Base-by-base conservation (phyloP, 2,329 filamentous ascomycete genomes). In the Phialophora macrospora region DNA sequence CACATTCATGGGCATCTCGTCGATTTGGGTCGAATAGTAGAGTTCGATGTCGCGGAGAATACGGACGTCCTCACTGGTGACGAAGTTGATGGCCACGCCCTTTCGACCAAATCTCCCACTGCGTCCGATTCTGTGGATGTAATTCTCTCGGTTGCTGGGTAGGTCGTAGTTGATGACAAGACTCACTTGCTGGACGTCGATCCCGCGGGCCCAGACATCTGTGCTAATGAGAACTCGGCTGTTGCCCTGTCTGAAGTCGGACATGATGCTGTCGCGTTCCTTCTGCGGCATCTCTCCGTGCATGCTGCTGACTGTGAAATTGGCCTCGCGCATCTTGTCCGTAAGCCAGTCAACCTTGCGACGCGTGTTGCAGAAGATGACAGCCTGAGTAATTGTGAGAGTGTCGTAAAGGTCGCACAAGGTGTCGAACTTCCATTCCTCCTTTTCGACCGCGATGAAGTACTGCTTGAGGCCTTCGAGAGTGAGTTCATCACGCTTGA, bases 391-490 rank as follows among this genome's bases (percentile, higher is more conserved):
- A 76, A 99, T 98, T 62, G 95, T 99, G 52, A 99, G 86, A 12
- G 95, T 98, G 78, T 99, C 95, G 85, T 99, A 99, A 64, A 99
- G 89, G 81, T 99, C 95, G 80, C 93, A 98, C 4, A 99, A 88
- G 2, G 95, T 99, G 78, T 99, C 95, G 73, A 99, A 97, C 80
- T 99, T 99, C 95, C 95, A 99, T 78, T 98, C 95, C 79, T 99
- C 95, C 83, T 97, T 98, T 80, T 99, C 95, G 22, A 98, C 95
- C 1, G 95, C 95, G 74, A 99, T 98, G 78, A 97, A 99, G 84
- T 97, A 99, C 79, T 99, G 95, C 83, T 98, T 98, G 59, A 99
- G 85, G 64, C 95, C 95, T 81, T 98, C 95, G 58, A 99, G 87
- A 1, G 95, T 99, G 83, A 99, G 82, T 79, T 99, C 95, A 80